Percentiles rank a stretch among this genome's conserved stretches.
These are phyloP conservation scores for Monosporozyma solicola DNA, from an alignment of 805 yeast species.

Conservation along the genomic window DNA sequence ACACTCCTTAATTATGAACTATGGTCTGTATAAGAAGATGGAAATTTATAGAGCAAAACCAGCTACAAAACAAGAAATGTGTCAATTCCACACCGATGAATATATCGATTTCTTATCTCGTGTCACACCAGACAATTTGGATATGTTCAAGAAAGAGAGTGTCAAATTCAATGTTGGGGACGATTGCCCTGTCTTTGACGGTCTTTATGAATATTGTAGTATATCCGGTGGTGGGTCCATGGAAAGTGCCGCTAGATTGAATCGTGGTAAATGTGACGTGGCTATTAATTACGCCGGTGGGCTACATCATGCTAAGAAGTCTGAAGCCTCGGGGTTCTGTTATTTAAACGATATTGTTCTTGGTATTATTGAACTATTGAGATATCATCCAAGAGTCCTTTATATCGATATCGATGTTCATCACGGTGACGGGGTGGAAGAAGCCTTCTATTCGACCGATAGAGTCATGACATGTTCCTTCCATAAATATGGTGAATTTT, in stretches of 20 bases:
- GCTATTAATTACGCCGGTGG: slow-evolving; percentile 98
- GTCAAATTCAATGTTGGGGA: slow-evolving; percentile 86
- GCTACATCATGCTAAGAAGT: slow-evolving; percentile 90
- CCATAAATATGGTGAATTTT: slow-evolving; percentile 93
- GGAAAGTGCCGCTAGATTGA: slow-evolving; percentile 83
- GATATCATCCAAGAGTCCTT: slow-evolving; percentile 87
- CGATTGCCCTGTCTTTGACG: slow-evolving; percentile 93
- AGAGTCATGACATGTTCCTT: slow-evolving; percentile 94
- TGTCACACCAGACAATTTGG: slow-evolving; percentile 87
- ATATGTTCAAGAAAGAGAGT: slow-evolving; percentile 78
- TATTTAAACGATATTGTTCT: slow-evolving; percentile 90
- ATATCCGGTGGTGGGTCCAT: slow-evolving; percentile 89
- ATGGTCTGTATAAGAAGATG: slow-evolving; percentile 93
- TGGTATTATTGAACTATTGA: slow-evolving; percentile 71
- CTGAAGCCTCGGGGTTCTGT: slow-evolving; percentile 92
- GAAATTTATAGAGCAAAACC: slow-evolving; percentile 96
- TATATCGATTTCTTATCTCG: slow-evolving; percentile 86
- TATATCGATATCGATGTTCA: slow-evolving; percentile 93
- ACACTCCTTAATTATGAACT: slow-evolving; percentile 92
- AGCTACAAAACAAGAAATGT: slow-evolving; percentile 96
- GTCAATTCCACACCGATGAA: slow-evolving; percentile 97
- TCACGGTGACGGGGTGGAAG: slow-evolving; percentile 98
- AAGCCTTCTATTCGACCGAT: slow-evolving; percentile 90
- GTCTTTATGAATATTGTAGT: slow-evolving; percentile 82
- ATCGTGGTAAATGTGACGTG: slow-evolving; percentile 80